phyloP scores from a whole-genome alignment of 2,329 filamentous ascomycete genomes.

The Xylaria arbuscula region DNA sequence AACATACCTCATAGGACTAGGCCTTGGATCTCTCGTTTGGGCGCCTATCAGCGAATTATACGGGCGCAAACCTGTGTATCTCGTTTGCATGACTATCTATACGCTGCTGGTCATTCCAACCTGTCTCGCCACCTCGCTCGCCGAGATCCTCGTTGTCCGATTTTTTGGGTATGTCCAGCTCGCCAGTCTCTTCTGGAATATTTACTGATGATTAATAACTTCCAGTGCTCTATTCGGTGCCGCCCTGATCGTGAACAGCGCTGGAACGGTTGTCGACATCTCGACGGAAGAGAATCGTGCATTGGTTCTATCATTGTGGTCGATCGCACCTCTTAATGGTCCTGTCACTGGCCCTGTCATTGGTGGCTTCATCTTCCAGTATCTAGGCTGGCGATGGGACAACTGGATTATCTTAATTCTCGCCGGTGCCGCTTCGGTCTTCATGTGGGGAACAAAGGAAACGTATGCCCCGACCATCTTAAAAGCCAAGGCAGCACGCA shows the following conservation, averaged over 20 bases:
- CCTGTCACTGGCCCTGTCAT: slow-evolving; percentile 72
- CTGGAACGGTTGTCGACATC: slow-evolving; percentile 85
- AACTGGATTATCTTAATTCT: slow-evolving; percentile 84
- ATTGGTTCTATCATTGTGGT: slow-evolving; percentile 85
- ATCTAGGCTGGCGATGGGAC: slow-evolving; percentile 88
- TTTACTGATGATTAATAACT: slow-evolving; percentile 42
- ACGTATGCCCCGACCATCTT: slow-evolving; percentile 81
- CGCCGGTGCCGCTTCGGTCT: slow-evolving; percentile 68
- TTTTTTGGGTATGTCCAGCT: slow-evolving; percentile 71
- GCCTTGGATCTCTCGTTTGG: slow-evolving; percentile 75
- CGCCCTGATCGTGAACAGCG: slow-evolving; percentile 84
- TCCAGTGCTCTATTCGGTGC: slow-evolving; percentile 73
- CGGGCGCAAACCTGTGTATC: slow-evolving; percentile 75
- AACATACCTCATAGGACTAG: slow-evolving; percentile 80
- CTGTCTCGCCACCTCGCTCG: slow-evolving; percentile 74
- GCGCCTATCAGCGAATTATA: slow-evolving; percentile 80
- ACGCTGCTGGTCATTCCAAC: slow-evolving; percentile 77
- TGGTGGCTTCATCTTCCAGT: slow-evolving; percentile 81
- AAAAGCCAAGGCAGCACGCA: slow-evolving; percentile 70
- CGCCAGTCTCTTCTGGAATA: neutral
- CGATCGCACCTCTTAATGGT: slow-evolving; percentile 83
- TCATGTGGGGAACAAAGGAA: slow-evolving; percentile 73
- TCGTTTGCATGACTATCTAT: slow-evolving; percentile 72
- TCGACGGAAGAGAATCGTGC: slow-evolving; percentile 83
- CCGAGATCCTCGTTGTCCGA: slow-evolving; percentile 75